phyloP scores from a whole-genome alignment of 2,329 filamentous ascomycete genomes.

The Helicocarpus griseus region DNA sequence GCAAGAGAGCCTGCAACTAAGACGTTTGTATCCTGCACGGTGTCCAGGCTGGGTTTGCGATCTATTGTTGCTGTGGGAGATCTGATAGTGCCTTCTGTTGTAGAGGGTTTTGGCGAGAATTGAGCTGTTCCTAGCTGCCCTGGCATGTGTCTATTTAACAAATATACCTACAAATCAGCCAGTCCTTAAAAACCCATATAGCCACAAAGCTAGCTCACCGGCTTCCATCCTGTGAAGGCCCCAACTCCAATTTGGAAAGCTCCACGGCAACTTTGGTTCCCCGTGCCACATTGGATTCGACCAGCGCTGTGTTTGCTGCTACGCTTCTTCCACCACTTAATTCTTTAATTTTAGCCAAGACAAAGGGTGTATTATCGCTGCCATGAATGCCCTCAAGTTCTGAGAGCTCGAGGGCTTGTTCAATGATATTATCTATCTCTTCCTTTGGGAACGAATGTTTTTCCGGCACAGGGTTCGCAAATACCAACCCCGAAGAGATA shows the following conservation, averaged over 20 bases:
- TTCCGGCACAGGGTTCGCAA: conserved; percentile 79
- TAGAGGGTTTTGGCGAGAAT: conserved; percentile 15
- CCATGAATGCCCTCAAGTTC: conserved; percentile 58
- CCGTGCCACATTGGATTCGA: conserved; percentile 56
- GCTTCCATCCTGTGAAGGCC: conserved; percentile 17
- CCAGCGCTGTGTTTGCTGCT: conserved; percentile 60
- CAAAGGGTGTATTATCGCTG: conserved; percentile 73
- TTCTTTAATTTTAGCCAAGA: conserved; percentile 68
- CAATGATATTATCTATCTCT: conserved; percentile 62
- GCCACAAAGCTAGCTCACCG: conserved; percentile 29
- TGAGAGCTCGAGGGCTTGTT: conserved; percentile 57
- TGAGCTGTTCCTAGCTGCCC: conserved; percentile 17
- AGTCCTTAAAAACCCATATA: conserved; percentile 11
- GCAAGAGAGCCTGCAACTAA: conserved; percentile 86
- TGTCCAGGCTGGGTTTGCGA: conserved; percentile 3
- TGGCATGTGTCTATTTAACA: conserved; percentile 27
- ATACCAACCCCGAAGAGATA: conserved; percentile 69
- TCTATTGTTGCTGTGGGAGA: conserved; percentile 4
- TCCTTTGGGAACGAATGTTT: conserved; percentile 58
- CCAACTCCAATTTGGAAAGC: conserved; percentile 45
- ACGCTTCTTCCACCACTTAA: conserved; percentile 64
- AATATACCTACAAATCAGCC: conserved; percentile 27
- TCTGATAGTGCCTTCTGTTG: conserved; percentile 15
- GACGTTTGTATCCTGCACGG: conserved; percentile 47
- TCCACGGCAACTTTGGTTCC: conserved; percentile 57